These are phyloP conservation scores for Kwoniella sp. DNA, from an alignment of 768 basidiomycete genomes.

Conservation along the genomic window DNA sequence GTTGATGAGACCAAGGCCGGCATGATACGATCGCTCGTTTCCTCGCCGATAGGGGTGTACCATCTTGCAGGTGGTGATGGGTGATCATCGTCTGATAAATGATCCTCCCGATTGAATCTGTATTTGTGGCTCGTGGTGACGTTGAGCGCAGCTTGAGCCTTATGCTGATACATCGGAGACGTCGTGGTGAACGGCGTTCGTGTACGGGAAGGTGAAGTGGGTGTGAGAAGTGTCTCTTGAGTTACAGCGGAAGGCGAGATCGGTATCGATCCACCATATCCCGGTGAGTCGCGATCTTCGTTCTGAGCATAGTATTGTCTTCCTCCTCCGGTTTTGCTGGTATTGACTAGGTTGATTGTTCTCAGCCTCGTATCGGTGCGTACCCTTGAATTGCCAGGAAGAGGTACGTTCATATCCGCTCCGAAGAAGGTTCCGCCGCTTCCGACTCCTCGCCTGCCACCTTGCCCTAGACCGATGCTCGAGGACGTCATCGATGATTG, in stretches of 20 bases:
- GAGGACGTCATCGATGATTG: background rate
- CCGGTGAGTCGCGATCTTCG: too few relatives aligned
- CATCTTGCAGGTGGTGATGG: background rate
- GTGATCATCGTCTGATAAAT: background rate
- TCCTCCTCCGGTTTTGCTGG: too few relatives aligned
- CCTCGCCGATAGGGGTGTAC: background rate
- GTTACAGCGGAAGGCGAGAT: background rate
- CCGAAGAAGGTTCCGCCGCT: constrained; percentile 19
- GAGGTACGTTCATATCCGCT: constrained; percentile 19
- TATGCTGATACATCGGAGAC: constrained; percentile 3
- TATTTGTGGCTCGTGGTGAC: background rate
- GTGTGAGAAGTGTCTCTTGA: background rate
- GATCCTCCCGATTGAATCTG: background rate
- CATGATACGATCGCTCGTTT: background rate
- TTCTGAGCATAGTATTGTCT: too few relatives aligned
- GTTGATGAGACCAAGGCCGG: too few relatives aligned
- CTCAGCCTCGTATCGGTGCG: background rate
- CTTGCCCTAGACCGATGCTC: background rate
- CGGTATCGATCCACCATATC: too few relatives aligned
- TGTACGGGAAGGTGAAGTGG: background rate
- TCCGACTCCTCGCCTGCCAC: constrained; percentile 13
- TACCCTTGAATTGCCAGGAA: background rate
- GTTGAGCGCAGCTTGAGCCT: constrained; percentile 8
- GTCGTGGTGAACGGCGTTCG: background rate
- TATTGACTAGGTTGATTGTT: background rate